These are phyloP conservation scores for Talaromyces sp. DNA, from an alignment of 2,329 filamentous ascomycete species.

Conservation along the genomic window DNA sequence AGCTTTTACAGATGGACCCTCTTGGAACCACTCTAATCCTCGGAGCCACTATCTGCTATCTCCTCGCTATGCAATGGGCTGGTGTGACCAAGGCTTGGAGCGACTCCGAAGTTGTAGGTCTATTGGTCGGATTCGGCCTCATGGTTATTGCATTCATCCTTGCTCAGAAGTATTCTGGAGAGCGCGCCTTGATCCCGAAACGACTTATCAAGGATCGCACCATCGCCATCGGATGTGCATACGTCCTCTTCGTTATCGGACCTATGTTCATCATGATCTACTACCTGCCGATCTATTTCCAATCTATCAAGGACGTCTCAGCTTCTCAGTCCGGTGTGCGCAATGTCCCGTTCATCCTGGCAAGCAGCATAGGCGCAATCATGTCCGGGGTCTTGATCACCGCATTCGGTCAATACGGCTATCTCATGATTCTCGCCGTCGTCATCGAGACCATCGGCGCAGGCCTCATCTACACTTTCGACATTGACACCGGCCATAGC, in stretches of 20 bases:
- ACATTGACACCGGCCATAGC: constrained; percentile 19
- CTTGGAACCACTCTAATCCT: constrained; percentile 21
- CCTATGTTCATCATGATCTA: constrained; percentile 33
- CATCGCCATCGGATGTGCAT: constrained; percentile 30
- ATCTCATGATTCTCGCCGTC: constrained; percentile 25
- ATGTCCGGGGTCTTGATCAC: constrained; percentile 26
- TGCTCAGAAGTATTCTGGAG: constrained; percentile 20
- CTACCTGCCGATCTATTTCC: constrained; percentile 32
- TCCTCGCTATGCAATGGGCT: constrained; percentile 16
- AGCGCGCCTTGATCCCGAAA: constrained; percentile 29
- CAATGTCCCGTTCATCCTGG: constrained; percentile 40
- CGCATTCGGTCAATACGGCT: constrained; percentile 25
- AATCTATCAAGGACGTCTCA: constrained; percentile 30
- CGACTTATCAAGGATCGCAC: constrained; percentile 36
- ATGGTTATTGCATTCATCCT: constrained; percentile 20
- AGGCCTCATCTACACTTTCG: constrained; percentile 27
- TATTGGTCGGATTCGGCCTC: constrained; percentile 18
- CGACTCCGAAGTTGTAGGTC: constrained; percentile 7
- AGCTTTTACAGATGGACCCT: constrained; percentile 23
- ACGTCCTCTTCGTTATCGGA: constrained; percentile 33
- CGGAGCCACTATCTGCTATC: constrained; percentile 15
- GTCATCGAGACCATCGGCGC: constrained; percentile 24
- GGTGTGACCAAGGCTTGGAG: constrained; percentile 13
- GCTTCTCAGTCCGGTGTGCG: constrained; percentile 35
- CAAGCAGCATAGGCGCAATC: constrained; percentile 24